Conservation (phyloP, 2,329 filamentous ascomycete genomes). For the Didymella glomerata region DNA sequence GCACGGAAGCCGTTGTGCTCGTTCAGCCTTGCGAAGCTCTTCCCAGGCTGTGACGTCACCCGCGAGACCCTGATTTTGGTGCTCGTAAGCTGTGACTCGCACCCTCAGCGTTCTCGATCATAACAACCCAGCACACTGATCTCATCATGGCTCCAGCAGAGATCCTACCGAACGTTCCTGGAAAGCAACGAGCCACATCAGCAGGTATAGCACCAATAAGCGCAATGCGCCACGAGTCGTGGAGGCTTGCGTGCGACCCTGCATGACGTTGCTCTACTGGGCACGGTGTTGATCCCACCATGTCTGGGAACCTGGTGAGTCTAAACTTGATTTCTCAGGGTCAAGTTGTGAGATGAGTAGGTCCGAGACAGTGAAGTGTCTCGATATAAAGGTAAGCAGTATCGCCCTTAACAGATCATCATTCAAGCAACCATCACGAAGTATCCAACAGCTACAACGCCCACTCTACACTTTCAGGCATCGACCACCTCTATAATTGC, state of each 20-base stretch:
- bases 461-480: not conserved
- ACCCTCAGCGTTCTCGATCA: conserved; percentile 6
- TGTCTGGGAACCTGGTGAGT: conserved; percentile 3
- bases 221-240: conserved; percentile 31
- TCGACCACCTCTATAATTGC: conserved; percentile 4
- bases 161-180: conserved; percentile 11
- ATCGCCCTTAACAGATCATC: not conserved
- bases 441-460: not conserved
- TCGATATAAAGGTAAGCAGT: conserved; percentile 18
- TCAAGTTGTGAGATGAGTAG: conserved; percentile 9
- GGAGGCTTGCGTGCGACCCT: conserved; percentile 26
- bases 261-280: conserved; percentile 36
- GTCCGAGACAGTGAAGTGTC: conserved; percentile 6
- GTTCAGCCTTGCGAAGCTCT: conserved; percentile 23
- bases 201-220: conserved; percentile 16
- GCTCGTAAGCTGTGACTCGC: not conserved
- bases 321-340: conserved; percentile 35
- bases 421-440: conserved; percentile 7
- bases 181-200: conserved; percentile 25
- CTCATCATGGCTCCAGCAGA: conserved; percentile 23
- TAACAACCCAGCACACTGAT: conserved; percentile 20
- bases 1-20: conserved; percentile 5
- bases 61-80: conserved; percentile 9
- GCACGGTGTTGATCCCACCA: conserved; percentile 17
- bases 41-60: conserved; percentile 31